Evolutionary conservation across 2,329 filamentous ascomycete genomes (phyloP).

Genomic region (Paracorniculantispora psalliotae): DNA sequence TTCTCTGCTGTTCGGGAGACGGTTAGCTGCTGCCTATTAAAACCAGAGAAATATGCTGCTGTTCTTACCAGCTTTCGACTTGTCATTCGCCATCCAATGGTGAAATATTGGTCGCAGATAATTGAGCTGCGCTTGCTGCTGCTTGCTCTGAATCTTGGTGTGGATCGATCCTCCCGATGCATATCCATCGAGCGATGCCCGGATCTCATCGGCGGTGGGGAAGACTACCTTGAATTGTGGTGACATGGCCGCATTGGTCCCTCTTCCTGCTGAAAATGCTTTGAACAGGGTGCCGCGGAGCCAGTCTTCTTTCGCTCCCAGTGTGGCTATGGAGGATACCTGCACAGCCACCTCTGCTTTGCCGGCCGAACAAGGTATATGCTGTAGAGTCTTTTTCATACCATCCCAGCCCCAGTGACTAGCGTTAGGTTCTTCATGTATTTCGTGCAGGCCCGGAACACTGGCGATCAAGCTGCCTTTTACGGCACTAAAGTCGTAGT

Average conservation of each 20-base stretch:
- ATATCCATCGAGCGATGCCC: conserved; percentile 73
- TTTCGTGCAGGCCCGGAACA: conserved; percentile 62
- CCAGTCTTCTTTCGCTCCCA: conserved; percentile 69
- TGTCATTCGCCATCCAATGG: conserved; percentile 67
- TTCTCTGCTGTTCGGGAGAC: neutral
- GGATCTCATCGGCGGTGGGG: conserved; percentile 74
- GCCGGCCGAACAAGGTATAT: conserved; percentile 42
- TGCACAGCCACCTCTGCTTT: conserved; percentile 53
- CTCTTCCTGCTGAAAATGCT: conserved; percentile 29
- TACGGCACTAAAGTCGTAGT: conserved; percentile 66
- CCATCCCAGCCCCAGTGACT: conserved; percentile 75
- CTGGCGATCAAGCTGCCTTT: conserved; percentile 72
- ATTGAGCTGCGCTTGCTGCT: conserved; percentile 68
- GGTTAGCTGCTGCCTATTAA: neutral
- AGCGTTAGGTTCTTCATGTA: conserved; percentile 37
- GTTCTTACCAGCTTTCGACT: neutral
- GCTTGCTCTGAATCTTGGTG: conserved; percentile 64
- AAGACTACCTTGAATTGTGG: conserved; percentile 69
- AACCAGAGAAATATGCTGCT: neutral
- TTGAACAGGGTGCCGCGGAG: conserved; percentile 60
- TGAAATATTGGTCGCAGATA: conserved; percentile 67
- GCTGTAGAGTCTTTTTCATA: conserved; percentile 53
- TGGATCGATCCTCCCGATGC: conserved; percentile 74
- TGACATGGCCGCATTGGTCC: conserved; percentile 24
- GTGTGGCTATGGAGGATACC: conserved; percentile 76